Evolutionary conservation across 1,139 yeast species (phyloP), one percentile per base, ranked within the genome.

Genomic region (Lodderomyces elongisporus): DNA sequence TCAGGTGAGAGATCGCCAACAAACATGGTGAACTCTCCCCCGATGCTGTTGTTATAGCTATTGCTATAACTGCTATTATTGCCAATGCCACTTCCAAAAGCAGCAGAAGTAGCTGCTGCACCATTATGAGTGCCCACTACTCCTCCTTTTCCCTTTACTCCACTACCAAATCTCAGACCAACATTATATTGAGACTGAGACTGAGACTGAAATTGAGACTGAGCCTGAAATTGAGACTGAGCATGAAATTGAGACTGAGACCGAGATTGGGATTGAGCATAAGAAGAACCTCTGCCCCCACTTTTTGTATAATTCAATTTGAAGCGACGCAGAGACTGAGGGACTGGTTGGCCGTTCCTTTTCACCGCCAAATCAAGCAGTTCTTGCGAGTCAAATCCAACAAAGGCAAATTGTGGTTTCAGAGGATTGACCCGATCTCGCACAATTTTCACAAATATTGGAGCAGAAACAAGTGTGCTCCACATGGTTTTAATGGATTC

Each of bases 261-360:
- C 22, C 10, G 22, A 18, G 6, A 2, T 36, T 4, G 7, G 22
- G 7, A 18, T 18, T 18, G 22, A 18, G n/a, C n/a, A n/a, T n/a
- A n/a, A n/a, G n/a, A n/a, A n/a, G n/a, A n/a, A n/a, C n/a, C 22
- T 7, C 14, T 28, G 20, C 31, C 26, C 13, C 46, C 31, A 14
- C 93, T 93, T 18, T 84, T 71, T 1, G 96, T 96, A 87, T 93
- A 82, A 55, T 88, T 89, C 45, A 89, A 68, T 55, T 85, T 79
- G 49, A 89, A 78, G 4, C 62, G 54, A 42, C 79, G 74, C 22
- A 56, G 51, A 17, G 75, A 63, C 7, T 69, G 69, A 12, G 95
- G 91, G 23, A 89, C 74, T 4, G 69, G 65, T 4, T 70, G 61
- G 2, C 95, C 91, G 56, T 88, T 84, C 42, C 80, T 68, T 28